phyloP scores from a whole-genome alignment of 1,284 basidiomycete species.

The Psilocybe mexicana region DNA sequence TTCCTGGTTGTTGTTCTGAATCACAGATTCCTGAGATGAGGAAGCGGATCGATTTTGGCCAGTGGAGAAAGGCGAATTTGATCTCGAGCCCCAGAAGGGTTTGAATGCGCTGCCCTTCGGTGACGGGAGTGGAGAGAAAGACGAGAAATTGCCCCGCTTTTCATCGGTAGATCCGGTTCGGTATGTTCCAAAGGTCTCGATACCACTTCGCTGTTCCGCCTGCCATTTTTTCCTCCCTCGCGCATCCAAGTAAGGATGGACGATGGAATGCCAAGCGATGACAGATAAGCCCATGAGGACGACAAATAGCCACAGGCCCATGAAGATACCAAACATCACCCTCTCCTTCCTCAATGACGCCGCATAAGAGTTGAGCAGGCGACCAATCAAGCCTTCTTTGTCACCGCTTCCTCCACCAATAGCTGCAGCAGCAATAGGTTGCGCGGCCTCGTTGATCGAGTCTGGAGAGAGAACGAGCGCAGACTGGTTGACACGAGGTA shows the following conservation, averaged over 20 bases:
- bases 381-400: conserved; percentile 69
- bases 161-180: conserved; percentile 34
- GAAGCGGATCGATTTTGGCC: not conserved
- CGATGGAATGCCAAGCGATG: conserved; percentile 45
- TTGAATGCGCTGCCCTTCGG: conserved; percentile 41
- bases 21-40: conserved; percentile 26
- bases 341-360: conserved; percentile 76
- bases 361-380: conserved; percentile 74
- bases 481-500: conserved; percentile 73
- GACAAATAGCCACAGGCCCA: conserved; percentile 78
- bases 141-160: conserved; percentile 34
- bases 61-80: conserved; percentile 28
- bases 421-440: conserved; percentile 79
- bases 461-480: conserved; percentile 75
- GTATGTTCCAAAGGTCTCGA: conserved; percentile 39
- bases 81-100: conserved; percentile 37
- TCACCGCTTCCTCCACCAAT: conserved; percentile 60
- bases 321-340: conserved; percentile 77
- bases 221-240: conserved; percentile 51
- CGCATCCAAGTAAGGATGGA: conserved; percentile 45
- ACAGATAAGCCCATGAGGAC: conserved; percentile 60
- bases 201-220: conserved; percentile 49
- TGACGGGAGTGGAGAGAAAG: conserved; percentile 53
- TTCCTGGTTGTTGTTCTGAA: conserved; percentile 7
- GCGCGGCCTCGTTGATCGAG: conserved; percentile 72